Evolutionary conservation across 2,329 filamentous ascomycete species (phyloP), one percentile per base, ranked within the genome.

Genomic region (Epichloe uncinata): DNA sequence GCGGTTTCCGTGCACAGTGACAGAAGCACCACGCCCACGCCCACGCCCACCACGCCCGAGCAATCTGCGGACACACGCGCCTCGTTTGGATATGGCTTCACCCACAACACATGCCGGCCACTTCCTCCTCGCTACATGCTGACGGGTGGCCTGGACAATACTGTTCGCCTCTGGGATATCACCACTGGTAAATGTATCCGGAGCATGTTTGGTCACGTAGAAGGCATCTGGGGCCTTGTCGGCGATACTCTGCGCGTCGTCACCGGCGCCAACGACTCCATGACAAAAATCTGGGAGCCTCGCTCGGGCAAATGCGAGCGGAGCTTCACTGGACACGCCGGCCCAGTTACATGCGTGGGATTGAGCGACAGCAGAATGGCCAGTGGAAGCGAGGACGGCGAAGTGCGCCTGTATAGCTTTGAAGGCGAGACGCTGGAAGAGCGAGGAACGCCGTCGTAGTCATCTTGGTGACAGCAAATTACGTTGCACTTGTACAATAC

Each of bases 191-290:
- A 81, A 55, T 95, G 87, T 60, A 75, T 96, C 35, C 85, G 88
- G 54, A 95, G 88, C 34, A 95, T 96, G 73, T 98, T 97, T 63
- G 93, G 93, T 0, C 93, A 98, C 61, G 79, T 98, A 20, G 93
- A 98, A 66, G 93, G 93, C 34, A 85, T 98, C 18, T 98, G 93
- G 93, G 85, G 87, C 5, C 74, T 98, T 3, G 87, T 86, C 0
- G 91, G 87, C 3, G 91, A 97, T 66, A 90, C 85, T 1, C 71
- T 97, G 18, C 81, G 93, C 11, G 81, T 95, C 15, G 88, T 97
- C 13, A 88, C 85, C 16, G 91, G 90, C 0, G 86, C 87, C 11
- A 89, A 97, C 65, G 93, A 98, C 67, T 83, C 87, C 41, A 94
- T 91, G 81, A 86, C 95, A 59, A 97, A 97, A 71, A 66, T 78